Evolutionary conservation across 148 eudicot species (phyloP).

Genomic region (Selenicereus undatus): DNA sequence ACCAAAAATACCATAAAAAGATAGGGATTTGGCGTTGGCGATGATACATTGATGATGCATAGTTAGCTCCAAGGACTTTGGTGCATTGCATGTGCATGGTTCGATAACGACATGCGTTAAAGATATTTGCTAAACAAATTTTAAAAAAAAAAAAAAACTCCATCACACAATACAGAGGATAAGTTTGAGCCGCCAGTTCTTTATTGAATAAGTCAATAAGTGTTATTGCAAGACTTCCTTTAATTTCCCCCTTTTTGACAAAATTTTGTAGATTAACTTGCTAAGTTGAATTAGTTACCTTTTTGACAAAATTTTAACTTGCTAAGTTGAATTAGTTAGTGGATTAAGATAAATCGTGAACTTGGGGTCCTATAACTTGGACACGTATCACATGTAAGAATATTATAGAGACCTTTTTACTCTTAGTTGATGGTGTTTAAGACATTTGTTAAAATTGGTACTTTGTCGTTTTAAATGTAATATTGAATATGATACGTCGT

Average conservation of each 20-base stretch:
- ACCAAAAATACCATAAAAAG: background rate
- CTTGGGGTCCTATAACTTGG: background rate
- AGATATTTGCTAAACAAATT: background rate
- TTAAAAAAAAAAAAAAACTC: too few relatives aligned
- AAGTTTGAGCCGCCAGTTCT: constrained; percentile 6
- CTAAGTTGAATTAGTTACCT: too few relatives aligned
- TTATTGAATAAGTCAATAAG: background rate
- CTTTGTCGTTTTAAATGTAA: too few relatives aligned
- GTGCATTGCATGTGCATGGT: background rate
- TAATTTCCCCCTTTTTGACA: background rate
- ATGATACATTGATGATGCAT: background rate
- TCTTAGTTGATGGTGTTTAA: too few relatives aligned
- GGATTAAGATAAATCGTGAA: background rate
- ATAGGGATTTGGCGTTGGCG: background rate
- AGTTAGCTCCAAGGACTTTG: constrained; percentile 8
- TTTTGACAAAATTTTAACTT: background rate
- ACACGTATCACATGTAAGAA: too few relatives aligned
- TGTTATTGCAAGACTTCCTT: background rate
- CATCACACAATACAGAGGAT: background rate
- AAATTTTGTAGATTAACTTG: background rate
- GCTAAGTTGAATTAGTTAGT: too few relatives aligned
- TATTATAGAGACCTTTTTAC: too few relatives aligned
- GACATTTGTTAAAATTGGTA: too few relatives aligned
- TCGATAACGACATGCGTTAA: background rate
- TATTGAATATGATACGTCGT: too few relatives aligned